Base-by-base conservation (phyloP, 2,329 filamentous ascomycete genomes). In the Alternaria alternata region DNA sequence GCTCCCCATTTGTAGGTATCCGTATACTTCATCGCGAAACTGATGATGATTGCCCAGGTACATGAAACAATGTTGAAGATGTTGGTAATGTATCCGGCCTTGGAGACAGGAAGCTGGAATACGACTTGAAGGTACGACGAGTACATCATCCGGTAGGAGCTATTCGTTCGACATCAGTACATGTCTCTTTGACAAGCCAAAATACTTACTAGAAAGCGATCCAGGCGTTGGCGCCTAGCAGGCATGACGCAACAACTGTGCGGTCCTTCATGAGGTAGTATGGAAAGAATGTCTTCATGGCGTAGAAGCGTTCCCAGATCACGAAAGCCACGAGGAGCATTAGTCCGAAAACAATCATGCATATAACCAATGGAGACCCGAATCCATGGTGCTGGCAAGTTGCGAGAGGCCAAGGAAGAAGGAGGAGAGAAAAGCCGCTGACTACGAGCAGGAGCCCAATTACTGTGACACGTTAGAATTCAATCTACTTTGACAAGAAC, bases 351-450 rank as follows among this genome's bases (percentile, higher is more conserved):
- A 79, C 64, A 18, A 80, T 65, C 71, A 80, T 76, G 64, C 66
- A 68, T 55, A 81, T 77, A 53, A 82, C 76, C 56, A 71, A 65
- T 3, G 69, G 58, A 5, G 75, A 69, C 3, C 52, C 51, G 77
- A 79, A 81, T 58, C 60, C 32, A 46, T 68, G 57, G 52, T 46
- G 67, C 66, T 49, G 61, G 34, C 63, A 68, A 16, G 69, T 66
- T 53, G 67, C 69, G 18, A 93, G 81, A 24, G 82, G 88, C 74
- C 93, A 87, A 0, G 90, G 88, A 6, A 93, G 84, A 18, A 93
- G 80, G 68, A 93, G 86, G 16, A 91, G 76, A 0, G 85, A 81
- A 61, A 90, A 83, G 4, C 88, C 89, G 2, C 78, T 80, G 2
- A 84, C 82, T 54, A 91, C 80, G 3, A 91, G 79, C 11, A 91